Evolutionary conservation across 1,139 yeast species (phyloP), one percentile per base, ranked within the genome.

Genomic region (Candida glucosophila): DNA sequence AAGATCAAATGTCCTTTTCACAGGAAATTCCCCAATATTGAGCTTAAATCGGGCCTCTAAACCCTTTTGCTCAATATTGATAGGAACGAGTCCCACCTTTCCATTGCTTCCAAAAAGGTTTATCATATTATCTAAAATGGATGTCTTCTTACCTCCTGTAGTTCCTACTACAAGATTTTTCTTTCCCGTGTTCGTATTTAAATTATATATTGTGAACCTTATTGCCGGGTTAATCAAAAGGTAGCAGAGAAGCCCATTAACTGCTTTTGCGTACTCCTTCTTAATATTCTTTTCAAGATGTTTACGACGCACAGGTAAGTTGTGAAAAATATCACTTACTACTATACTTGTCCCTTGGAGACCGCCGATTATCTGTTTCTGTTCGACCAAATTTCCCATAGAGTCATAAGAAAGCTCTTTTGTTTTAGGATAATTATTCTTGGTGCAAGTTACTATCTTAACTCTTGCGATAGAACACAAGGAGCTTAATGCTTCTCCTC

Each of bases 401-500:
- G 51, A 41, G 35, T 70, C 68, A 39, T 69, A 81, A 15, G 52
- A 61, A 20, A 86, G 46, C 24, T 52, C 58, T 19, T 67, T 58
- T 2, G 81, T 86, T 27, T 58, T 55, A 1, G 94, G 92, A 5
- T 71, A 63, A 5, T 52, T 48, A 0, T 43, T 42, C 3, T 46
- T 46, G 1, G 74, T 61, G 8, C 81, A 67, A 0, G 95, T 85
- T 2, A 52, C 54, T 1, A 86, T 59, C 7, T 48, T 46, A 4
- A 73, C 52, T 4, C 69, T 58, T n/a, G 82, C 62, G 33, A 81
- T 54, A 2, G 76, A 62, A 43, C 88, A 77, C 10, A 83, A 45
- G 0, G 93, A 78, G 39, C 81, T 74, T 40, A 83, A 55, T 0
- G 94, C 94, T 48, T 83, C 94, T 14, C 95, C 95, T 47, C 95